Base-by-base conservation (phyloP, 768 basidiomycete genomes). In the Tylopilus felleus region DNA sequence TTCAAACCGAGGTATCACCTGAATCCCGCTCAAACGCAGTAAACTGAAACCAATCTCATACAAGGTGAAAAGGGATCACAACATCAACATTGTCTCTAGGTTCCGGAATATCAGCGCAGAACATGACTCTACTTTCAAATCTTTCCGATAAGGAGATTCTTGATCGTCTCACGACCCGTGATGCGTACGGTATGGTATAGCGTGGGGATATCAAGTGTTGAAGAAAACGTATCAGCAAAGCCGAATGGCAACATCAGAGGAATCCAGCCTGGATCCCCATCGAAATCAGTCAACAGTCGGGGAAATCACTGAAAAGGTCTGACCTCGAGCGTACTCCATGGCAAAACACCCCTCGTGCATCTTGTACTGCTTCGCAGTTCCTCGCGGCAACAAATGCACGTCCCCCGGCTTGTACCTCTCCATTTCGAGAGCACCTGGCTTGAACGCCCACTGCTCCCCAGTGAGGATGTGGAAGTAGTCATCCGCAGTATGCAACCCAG, bases 341-440 rank as follows among this genome's bases (percentile, higher is more conserved):
- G 97, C 97, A 69, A 92, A 98, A 68, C 92, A 96, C 14, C 93
- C 94, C 55, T 94, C 82, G 65, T 92, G 92, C 90, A 98, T 95
- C 71, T 95, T 96, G 74, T 98, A 98, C 72, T 99, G 97, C 77
- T 97, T 98, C 52, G 84, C 87, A 3, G 82, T 79, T 5, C 93
- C 93, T 36, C 96, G 76, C 10, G 79, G 85, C 52, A 98, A 75
- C 66, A 87, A 79, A 70, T 99, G 92, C 3, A 97, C 88, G 49
- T 80, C 84, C 3, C 97, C 97, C 0, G 93, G 74, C 5, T 75
- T 73, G 69, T 99, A 99, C 21, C 81, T 74, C 80, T 98, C 93
- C 81, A 83, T 90, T 62, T 87, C 84, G 23, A 98, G 75, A 6
- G 78, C 78, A 27, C 94, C 95, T 0, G 96, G 86, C 23, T 51